Conservation (phyloP, 768 basidiomycete species). For the Boletellus sp. region DNA sequence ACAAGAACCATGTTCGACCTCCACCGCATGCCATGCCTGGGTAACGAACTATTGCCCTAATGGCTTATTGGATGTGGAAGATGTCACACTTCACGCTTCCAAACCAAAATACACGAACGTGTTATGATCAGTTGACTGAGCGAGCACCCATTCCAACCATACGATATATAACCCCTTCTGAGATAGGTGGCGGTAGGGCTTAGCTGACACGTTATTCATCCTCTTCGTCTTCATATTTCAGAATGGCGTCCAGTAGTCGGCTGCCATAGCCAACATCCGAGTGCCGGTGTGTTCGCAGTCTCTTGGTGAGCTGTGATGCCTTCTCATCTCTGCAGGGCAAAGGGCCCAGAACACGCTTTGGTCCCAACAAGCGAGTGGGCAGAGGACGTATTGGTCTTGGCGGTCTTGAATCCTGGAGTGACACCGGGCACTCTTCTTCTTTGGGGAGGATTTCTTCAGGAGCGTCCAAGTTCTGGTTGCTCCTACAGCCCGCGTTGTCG, state of each 20-base stretch:
- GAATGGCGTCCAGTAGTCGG: neutral
- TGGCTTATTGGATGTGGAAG: neutral
- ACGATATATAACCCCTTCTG: neutral
- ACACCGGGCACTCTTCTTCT: slow-evolving; percentile 17
- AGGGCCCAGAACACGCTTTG: neutral
- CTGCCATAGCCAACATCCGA: slow-evolving; percentile 15
- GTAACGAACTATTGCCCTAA: too few species aligned
- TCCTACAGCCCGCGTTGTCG: slow-evolving; percentile 2
- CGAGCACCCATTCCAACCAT: neutral
- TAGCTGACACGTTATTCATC: slow-evolving; percentile 6
- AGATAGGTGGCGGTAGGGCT: neutral
- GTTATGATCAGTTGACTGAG: neutral
- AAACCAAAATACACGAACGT: slow-evolving; percentile 6
- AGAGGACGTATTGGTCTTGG: slow-evolving; percentile 28
- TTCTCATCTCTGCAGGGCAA: slow-evolving; percentile 5
- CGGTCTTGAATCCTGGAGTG: slow-evolving; percentile 9
- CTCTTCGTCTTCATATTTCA: slow-evolving; percentile 17
- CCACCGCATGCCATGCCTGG: too few species aligned
- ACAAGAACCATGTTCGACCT: too few species aligned
- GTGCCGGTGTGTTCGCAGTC: slow-evolving; percentile 21
- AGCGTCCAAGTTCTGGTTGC: slow-evolving; percentile 10
- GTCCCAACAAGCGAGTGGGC: slow-evolving; percentile 16
- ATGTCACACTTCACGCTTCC: neutral
- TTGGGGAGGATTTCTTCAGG: slow-evolving; percentile 17
- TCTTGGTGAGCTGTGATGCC: slow-evolving; percentile 14